Evolutionary conservation across 164 flowering plant species (phyloP), one percentile per base, ranked within the genome.

Genomic region (Amborella trichopoda): DNA sequence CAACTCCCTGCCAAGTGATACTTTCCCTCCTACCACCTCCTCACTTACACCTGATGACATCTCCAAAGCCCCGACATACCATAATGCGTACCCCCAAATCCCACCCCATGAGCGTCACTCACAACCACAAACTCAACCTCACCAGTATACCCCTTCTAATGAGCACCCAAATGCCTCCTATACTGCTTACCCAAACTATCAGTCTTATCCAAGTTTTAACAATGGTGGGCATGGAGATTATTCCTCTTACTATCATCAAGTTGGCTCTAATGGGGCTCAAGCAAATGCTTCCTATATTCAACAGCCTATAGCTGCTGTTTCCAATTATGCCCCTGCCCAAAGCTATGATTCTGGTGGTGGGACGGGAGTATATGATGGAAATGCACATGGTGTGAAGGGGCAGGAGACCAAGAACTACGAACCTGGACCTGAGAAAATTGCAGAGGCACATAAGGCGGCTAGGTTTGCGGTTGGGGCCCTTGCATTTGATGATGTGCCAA

Each of bases 381-480:
- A n/a, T n/a, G n/a, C n/a, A n/a, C n/a, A n/a, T n/a, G n/a, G n/a
- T n/a, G n/a, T n/a, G n/a, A n/a, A n/a, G n/a, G n/a, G n/a, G n/a
- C n/a, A n/a, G n/a, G n/a, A n/a, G n/a, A n/a, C n/a, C n/a, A n/a
- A n/a, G n/a, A 78, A 69, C 53, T 91, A 87, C 62, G 70, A 61
- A 64, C 95, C 94, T 16, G 58, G 88, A 12, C 78, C 99, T 6
- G 99, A 84, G 51, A 87, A 81, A 60, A 74, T 91, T 47, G 76
- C 86, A 3, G 99, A 87, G 60, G 99, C 99, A 48, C 96, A 87
- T 62, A 91, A 91, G 68, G 99, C 95, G 36, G 99, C 99, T 3
- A 82, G 90, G 65, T 91, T 91, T 70, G 99, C 99, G 0, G 99
- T 87, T 19, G 95, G 96, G 49, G 96, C 99, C n/a, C 60, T 91